Conservation (phyloP, 176 grass and related monocot genomes). For the Typha latifolia region DNA sequence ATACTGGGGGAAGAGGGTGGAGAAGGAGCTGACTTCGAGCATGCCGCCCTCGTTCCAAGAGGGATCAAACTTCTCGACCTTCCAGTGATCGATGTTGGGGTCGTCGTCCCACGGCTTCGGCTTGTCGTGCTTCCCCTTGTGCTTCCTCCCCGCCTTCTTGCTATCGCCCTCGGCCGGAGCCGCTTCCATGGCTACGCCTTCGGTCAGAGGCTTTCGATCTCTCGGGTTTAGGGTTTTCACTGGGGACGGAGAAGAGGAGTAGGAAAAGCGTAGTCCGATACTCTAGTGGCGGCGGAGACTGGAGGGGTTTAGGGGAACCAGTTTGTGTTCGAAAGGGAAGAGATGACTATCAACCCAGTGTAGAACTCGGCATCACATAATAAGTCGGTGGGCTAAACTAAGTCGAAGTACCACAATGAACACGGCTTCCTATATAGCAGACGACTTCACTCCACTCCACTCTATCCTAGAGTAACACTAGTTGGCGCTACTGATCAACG, state of each 20-base stretch:
- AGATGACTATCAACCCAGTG: too few relatives aligned
- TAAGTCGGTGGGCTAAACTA: too few relatives aligned
- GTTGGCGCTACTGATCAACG: too few relatives aligned
- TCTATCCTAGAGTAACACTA: too few relatives aligned
- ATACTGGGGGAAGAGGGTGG: constrained; percentile 91
- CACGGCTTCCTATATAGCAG: too few relatives aligned
- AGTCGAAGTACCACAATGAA: too few relatives aligned
- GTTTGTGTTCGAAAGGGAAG: too few relatives aligned
- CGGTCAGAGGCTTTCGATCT: not conserved
- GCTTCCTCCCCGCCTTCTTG: constrained; percentile 21
- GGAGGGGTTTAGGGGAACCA: too few relatives aligned
- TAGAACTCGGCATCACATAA: too few relatives aligned
- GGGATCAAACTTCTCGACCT: constrained; percentile 79
- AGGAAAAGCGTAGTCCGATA: too few relatives aligned
- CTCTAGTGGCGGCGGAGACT: too few relatives aligned
- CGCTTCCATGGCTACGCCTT: constrained; percentile 27
- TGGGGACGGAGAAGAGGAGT: not conserved
- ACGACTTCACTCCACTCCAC: too few relatives aligned
- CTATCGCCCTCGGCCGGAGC: constrained; percentile 6
- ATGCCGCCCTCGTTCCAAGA: constrained; percentile 81
- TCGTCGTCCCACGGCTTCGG: constrained; percentile 95
- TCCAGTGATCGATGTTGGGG: constrained; percentile 86
- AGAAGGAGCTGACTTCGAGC: constrained; percentile 95
- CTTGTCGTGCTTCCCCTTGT: constrained; percentile 96
- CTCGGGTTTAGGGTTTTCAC: not conserved